Percentiles rank a stretch among this genome's conserved stretches.
Conservation (phyloP, 2,329 filamentous ascomycete genomes). For the Tolypocladium endophyticum region DNA sequence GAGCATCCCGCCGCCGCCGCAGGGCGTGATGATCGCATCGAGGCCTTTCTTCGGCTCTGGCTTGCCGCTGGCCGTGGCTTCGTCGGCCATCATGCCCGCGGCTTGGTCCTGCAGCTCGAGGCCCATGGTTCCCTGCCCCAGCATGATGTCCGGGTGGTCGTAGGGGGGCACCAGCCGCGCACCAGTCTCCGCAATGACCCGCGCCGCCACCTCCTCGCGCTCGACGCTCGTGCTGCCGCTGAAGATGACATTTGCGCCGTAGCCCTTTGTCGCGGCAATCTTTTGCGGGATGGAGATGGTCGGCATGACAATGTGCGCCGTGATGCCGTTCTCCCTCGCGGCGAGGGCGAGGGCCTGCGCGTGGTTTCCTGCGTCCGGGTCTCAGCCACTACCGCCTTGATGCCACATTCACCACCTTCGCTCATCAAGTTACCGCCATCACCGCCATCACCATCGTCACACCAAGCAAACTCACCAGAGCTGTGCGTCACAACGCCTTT, state of each 20-base stretch:
- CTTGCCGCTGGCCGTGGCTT: constrained; percentile 5
- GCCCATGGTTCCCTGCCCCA: constrained; percentile 85
- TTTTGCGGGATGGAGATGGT: constrained; percentile 75
- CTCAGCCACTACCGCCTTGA: constrained; percentile 1
- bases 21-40: constrained; percentile 69
- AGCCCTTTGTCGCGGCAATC: constrained; percentile 68
- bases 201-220: constrained; percentile 65
- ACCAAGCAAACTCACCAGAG: constrained; percentile 47
- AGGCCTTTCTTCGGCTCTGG: constrained; percentile 21
- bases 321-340: constrained; percentile 60
- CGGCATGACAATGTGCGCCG: constrained; percentile 88
- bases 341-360: constrained; percentile 87
- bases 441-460: not conserved
- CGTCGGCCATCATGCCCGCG: constrained; percentile 33
- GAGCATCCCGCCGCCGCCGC: constrained; percentile 83
- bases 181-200: constrained; percentile 60
- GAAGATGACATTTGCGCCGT: constrained; percentile 72
- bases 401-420: no score
- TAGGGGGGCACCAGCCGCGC: constrained; percentile 81
- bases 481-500: constrained; percentile 84
- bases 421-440: no score
- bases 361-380: constrained; percentile 63
- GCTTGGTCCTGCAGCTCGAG: constrained; percentile 75
- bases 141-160: constrained; percentile 82
- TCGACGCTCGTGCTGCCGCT: constrained; percentile 71